These are phyloP conservation scores for Coffea canephora DNA, from an alignment of 257 asterid species.

Conservation along the genomic window DNA sequence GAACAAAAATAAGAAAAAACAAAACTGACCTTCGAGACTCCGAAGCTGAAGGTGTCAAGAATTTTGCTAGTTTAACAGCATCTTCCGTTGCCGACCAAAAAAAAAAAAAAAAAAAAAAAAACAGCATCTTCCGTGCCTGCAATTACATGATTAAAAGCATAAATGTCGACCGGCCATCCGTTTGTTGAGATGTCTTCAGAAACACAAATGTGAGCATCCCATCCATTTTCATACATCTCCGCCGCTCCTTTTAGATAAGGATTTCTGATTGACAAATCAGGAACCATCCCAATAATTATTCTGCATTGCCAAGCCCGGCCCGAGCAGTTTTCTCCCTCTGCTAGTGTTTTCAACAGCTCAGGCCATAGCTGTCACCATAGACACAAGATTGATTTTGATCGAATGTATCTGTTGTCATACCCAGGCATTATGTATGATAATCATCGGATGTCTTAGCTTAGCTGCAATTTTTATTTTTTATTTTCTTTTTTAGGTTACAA, in stretches of 20 bases:
- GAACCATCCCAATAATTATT: conserved; percentile 46
- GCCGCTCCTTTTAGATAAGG: conserved; percentile 86
- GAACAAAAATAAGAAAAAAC: neutral
- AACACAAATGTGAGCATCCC: conserved; percentile 82
- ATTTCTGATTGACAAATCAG: conserved; percentile 60
- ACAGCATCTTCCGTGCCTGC: conserved; percentile 52
- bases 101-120: no score
- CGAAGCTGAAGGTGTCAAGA: conserved; percentile 23
- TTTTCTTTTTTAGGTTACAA: no score
- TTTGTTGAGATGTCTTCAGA: conserved; percentile 76
- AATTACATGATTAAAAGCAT: conserved; percentile 64
- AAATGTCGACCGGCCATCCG: conserved; percentile 56
- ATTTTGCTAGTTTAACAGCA: conserved; percentile 51
- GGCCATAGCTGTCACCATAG: conserved; percentile 64
- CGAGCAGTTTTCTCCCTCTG: conserved; percentile 76
- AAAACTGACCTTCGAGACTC: conserved; percentile 19
- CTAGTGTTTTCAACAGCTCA: conserved; percentile 71
- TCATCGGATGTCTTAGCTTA: neutral
- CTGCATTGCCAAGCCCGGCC: conserved; percentile 79
- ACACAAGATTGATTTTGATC: neutral
- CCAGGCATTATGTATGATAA: neutral
- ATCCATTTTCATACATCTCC: conserved; percentile 83
- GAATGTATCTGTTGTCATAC: neutral
- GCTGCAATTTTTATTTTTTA: no score
- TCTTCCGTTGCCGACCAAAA: conserved; percentile 29